Conservation (phyloP, 768 basidiomycete species). For the Auriscalpium orientale region DNA sequence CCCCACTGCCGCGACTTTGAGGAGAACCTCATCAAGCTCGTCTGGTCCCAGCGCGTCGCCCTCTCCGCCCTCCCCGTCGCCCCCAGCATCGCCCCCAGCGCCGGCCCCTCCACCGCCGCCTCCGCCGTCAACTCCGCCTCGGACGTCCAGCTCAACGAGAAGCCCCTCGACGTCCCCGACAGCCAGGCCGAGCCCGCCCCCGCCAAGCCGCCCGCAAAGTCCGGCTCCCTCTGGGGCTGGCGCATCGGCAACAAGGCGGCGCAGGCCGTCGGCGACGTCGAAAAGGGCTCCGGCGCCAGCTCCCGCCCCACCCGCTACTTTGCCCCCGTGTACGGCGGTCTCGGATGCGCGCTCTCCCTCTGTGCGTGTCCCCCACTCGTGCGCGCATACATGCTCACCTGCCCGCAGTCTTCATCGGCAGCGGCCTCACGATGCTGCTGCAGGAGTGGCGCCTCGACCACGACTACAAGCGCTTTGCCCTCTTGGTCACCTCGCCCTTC, state of each 20-base stretch:
- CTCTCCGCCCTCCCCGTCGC: not conserved
- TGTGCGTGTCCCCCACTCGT: constrained; percentile 35
- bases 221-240: constrained; percentile 20
- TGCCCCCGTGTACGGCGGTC: constrained; percentile 67
- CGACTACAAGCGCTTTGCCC: constrained; percentile 51
- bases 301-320: constrained; percentile 42
- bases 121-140: constrained; percentile 44
- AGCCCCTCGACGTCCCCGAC: constrained; percentile 21
- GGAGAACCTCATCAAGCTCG: constrained; percentile 69
- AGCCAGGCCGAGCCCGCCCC: not conserved
- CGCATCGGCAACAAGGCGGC: constrained; percentile 23
- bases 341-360: constrained; percentile 57
- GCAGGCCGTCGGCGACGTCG: constrained; percentile 32
- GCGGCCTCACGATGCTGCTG: constrained; percentile 50
- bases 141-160: constrained; percentile 49
- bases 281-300: constrained; percentile 35
- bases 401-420: constrained; percentile 56
- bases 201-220: constrained; percentile 4
- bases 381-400: not conserved
- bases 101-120: constrained; percentile 26
- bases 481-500: constrained; percentile 60
- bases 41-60: constrained; percentile 46
- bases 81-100: constrained; percentile 29
- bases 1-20: constrained; percentile 69
- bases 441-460: constrained; percentile 65